Percentiles rank a stretch among this genome's conserved stretches.
Conservation (phyloP, 2,329 filamentous ascomycete genomes). For the Lasiodiplodia citricola region DNA sequence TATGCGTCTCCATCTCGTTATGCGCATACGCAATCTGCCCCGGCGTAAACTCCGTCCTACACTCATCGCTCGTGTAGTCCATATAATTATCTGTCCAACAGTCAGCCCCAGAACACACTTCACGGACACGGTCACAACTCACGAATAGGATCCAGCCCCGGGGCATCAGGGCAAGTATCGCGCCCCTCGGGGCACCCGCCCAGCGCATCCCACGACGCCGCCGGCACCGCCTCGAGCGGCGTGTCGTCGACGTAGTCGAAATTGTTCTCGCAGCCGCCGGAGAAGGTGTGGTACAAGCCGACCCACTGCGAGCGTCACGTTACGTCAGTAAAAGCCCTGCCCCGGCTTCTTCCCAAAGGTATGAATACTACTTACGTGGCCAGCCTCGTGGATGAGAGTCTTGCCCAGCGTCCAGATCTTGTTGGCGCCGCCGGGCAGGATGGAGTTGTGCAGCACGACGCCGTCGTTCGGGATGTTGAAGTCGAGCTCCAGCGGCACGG, state of each 20-base stretch:
- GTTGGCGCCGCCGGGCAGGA: conserved; percentile 46
- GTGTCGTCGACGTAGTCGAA: conserved; percentile 51
- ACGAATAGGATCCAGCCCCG: conserved; percentile 41
- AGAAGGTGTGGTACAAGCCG: conserved; percentile 56
- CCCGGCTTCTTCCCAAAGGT: no score
- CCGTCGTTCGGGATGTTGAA: conserved; percentile 42
- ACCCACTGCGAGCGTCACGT: conserved; percentile 43
- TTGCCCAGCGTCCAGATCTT: conserved; percentile 45
- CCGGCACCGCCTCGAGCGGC: conserved; percentile 40
- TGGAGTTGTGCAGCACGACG: conserved; percentile 48
- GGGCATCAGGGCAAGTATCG: conserved; percentile 38
- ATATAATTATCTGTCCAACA: conserved; percentile 40
- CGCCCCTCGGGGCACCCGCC: conserved; percentile 5
- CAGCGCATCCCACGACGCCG: neutral
- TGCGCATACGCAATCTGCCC: neutral
- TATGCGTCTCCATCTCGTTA: neutral
- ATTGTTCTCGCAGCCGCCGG: conserved; percentile 42
- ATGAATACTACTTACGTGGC: conserved; percentile 41
- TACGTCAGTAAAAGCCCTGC: neutral
- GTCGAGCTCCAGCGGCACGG: neutral
- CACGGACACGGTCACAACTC: neutral
- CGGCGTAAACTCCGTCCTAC: conserved; percentile 1
- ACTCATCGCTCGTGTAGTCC: conserved; percentile 36
- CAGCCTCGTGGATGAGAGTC: conserved; percentile 52
- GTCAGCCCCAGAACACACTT: neutral